Conservation (phyloP, 148 eudicot species). For the Fagopyrum homotropicum region DNA sequence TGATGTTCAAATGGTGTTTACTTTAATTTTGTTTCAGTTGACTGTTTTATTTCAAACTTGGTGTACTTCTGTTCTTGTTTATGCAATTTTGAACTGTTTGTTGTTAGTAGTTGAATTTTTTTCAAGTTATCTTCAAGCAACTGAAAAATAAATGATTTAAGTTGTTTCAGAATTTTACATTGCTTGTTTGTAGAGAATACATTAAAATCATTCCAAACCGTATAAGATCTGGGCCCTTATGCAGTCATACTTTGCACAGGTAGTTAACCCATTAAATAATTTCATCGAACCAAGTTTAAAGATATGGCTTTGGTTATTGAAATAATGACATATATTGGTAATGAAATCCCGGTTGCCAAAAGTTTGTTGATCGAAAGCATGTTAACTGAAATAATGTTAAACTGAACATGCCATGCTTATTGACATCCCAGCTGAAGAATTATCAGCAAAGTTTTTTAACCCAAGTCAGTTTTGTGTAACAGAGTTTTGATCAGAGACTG, state of each 20-base stretch:
- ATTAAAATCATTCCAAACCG: not conserved
- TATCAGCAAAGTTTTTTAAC: not conserved
- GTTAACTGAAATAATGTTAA: not conserved
- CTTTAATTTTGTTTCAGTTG: not conserved
- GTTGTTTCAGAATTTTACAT: not conserved
- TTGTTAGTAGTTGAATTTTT: not conserved
- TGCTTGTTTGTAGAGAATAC: not conserved
- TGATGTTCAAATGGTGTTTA: not conserved
- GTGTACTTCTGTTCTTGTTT: not conserved
- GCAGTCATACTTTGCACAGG: not conserved
- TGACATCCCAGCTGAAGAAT: not conserved
- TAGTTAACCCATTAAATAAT: not conserved
- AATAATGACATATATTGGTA: not conserved
- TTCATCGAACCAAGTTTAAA: not conserved
- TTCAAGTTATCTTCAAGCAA: slow-evolving; percentile 2
- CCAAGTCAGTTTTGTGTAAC: not conserved
- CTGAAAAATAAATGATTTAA: not conserved
- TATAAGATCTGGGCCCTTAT: not conserved
- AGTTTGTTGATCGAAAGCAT: not conserved
- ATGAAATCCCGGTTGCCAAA: not conserved
- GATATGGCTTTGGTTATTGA: not conserved
- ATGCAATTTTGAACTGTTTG: not conserved
- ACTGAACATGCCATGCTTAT: not conserved
- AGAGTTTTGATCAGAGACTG: slow-evolving; percentile 60
- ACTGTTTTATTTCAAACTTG: not conserved